Conservation (phyloP, 768 basidiomycete genomes). For the Crucibulum laeve region DNA sequence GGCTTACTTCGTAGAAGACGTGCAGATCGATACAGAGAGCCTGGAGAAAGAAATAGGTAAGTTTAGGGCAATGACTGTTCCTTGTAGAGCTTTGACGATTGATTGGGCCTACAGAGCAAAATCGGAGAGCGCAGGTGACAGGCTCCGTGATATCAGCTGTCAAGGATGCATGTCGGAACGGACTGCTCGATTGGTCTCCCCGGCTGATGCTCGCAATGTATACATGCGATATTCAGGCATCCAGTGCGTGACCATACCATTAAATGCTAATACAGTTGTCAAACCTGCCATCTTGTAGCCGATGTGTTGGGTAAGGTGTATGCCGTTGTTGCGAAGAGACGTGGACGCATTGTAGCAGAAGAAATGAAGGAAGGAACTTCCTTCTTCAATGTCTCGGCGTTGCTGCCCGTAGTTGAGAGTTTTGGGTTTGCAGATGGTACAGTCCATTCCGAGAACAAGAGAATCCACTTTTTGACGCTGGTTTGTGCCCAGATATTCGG, state of each 20-base stretch:
- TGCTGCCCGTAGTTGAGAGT: conserved; percentile 94
- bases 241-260: conserved; percentile 55
- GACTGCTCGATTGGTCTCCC: conserved; percentile 95
- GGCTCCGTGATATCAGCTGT: conserved; percentile 89
- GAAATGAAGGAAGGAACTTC: conserved; percentile 98
- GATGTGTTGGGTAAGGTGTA: conserved; percentile 98
- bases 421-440: conserved; percentile 96
- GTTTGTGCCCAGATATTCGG: conserved; percentile 68
- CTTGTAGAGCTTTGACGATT: background rate
- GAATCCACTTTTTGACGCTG: background rate
- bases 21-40: conserved; percentile 56
- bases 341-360: conserved; percentile 90
- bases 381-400: conserved; percentile 88
- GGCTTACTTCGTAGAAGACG: conserved; percentile 81
- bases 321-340: conserved; percentile 86
- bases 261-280: conserved; percentile 8
- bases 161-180: conserved; percentile 86
- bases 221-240: conserved; percentile 96
- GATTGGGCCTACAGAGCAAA: conserved; percentile 51
- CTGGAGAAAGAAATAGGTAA: conserved; percentile 66
- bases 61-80: conserved; percentile 13
- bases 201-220: conserved; percentile 98
- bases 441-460: conserved; percentile 16
- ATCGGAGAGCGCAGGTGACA: conserved; percentile 76
- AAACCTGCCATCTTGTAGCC: conserved; percentile 38